phyloP scores from a whole-genome alignment of 352 stramenopile genomes.

The Blastocystis sp. region DNA sequence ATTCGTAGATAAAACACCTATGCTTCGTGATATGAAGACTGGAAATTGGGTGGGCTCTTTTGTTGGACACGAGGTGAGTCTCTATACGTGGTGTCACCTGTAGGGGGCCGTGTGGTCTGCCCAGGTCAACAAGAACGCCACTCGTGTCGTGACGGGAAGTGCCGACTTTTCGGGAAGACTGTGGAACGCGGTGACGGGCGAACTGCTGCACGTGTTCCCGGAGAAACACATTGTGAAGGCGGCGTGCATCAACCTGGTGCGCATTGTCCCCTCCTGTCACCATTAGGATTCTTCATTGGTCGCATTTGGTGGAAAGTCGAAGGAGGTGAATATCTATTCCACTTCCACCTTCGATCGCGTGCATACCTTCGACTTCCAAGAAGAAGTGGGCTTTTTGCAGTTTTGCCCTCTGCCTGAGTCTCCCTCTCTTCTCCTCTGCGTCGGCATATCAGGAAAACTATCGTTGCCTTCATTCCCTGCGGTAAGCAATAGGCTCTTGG shows the following conservation, averaged over 20 bases:
- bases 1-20: conserved; percentile 79
- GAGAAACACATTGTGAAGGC: conserved; percentile 85
- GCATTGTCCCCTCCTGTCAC: no score
- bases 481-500: not conserved
- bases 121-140: conserved; percentile 76
- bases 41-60: conserved; percentile 86
- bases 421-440: not conserved
- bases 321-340: conserved; percentile 80
- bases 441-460: conserved; percentile 71
- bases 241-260: conserved; percentile 74
- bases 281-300: conserved; percentile 74
- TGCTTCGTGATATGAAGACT: conserved; percentile 79
- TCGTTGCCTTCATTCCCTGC: not conserved
- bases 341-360: conserved; percentile 29
- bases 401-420: not conserved
- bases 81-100: not conserved
- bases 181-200: conserved; percentile 81
- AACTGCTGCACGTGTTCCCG: conserved; percentile 79
- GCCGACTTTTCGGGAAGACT: conserved; percentile 83
- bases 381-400: conserved; percentile 12
- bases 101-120: conserved; percentile 81
- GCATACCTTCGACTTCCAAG: not conserved
- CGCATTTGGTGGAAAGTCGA: conserved; percentile 79
- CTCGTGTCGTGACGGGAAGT: conserved; percentile 78
- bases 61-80: conserved; percentile 78